These are phyloP conservation scores for Rhododendron mucronatum DNA, from an alignment of 148 eudicot species.

Conservation along the genomic window DNA sequence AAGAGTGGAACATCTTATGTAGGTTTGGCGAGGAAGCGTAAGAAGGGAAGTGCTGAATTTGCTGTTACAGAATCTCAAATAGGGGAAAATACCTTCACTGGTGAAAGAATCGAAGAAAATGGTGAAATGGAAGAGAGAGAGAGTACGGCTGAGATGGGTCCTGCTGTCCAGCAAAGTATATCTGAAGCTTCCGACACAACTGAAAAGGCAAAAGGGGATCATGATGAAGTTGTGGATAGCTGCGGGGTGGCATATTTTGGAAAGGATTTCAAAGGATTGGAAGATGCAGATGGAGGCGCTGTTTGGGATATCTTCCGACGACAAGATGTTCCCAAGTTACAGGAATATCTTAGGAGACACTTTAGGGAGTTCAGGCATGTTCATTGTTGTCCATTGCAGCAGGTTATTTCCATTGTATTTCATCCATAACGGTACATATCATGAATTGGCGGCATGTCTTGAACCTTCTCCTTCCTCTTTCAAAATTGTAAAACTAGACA, in stretches of 20 bases:
- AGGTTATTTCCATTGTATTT: constrained; percentile 21
- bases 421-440: neutral
- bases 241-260: neutral
- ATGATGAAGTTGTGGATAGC: neutral
- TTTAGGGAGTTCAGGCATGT: constrained; percentile 46
- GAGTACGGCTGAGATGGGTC: neutral
- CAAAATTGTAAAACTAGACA: neutral
- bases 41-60: neutral
- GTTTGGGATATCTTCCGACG: constrained; percentile 55
- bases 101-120: constrained; percentile 2
- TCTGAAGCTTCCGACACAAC: neutral
- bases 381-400: constrained; percentile 27
- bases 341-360: constrained; percentile 41
- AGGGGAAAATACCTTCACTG: neutral
- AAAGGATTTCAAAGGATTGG: constrained; percentile 21
- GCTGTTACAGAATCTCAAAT: constrained; percentile 1
- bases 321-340: constrained; percentile 41
- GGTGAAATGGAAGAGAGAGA: neutral
- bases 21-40: neutral
- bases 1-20: neutral
- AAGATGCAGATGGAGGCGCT: constrained; percentile 34
- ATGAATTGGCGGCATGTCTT: neutral
- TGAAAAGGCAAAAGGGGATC: constrained; percentile 1
- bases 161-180: neutral
- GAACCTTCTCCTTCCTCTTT: neutral